Percentiles rank a stretch among this genome's conserved stretches.
phyloP scores from a whole-genome alignment of 495 filamentous ascomycete species.

The Penicilliopsis zonata region DNA sequence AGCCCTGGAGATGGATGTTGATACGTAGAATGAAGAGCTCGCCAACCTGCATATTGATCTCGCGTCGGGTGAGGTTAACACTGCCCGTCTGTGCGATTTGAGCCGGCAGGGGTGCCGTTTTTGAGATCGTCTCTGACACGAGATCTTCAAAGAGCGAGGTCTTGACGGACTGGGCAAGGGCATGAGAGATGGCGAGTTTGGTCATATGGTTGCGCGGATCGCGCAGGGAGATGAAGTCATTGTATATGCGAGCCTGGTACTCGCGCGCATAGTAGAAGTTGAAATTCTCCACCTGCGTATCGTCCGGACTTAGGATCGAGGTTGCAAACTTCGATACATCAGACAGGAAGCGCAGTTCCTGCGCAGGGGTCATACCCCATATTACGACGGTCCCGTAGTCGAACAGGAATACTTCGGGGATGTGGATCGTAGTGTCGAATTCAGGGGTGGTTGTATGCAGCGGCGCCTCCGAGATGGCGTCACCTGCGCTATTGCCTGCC shows the following conservation, averaged over 20 bases:
- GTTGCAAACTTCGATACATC: conserved; percentile 92
- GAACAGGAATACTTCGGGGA: conserved; percentile 89
- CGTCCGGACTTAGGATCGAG: conserved; percentile 76
- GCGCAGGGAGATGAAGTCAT: conserved; percentile 90
- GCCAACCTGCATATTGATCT: conserved; percentile 98
- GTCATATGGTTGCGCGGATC: conserved; percentile 96
- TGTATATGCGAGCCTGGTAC: conserved; percentile 97
- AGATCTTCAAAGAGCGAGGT: conserved; percentile 97
- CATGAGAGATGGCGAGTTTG: conserved; percentile 93
- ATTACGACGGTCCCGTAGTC: conserved; percentile 99
- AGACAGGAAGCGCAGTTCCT: conserved; percentile 81
- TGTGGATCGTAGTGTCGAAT: conserved; percentile 63
- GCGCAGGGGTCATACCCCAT: conserved; percentile 83
- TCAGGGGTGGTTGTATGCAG: conserved; percentile 20
- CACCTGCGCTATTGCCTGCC: conserved; percentile 15
- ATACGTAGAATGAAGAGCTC: conserved; percentile 95
- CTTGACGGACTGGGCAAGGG: conserved; percentile 84
- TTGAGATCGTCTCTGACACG: conserved; percentile 82
- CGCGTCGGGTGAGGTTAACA: conserved; percentile 64
- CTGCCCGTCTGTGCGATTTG: conserved; percentile 87
- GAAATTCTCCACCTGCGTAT: conserved; percentile 92
- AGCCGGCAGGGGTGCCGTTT: conserved; percentile 78
- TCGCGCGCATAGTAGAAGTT: conserved; percentile 98
- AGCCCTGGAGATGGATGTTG: conserved; percentile 95
- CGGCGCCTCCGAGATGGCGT: conserved; percentile 9